Evolutionary conservation across 2,329 filamentous ascomycete species (phyloP).

Genomic region (Juglanconis oblonga): DNA sequence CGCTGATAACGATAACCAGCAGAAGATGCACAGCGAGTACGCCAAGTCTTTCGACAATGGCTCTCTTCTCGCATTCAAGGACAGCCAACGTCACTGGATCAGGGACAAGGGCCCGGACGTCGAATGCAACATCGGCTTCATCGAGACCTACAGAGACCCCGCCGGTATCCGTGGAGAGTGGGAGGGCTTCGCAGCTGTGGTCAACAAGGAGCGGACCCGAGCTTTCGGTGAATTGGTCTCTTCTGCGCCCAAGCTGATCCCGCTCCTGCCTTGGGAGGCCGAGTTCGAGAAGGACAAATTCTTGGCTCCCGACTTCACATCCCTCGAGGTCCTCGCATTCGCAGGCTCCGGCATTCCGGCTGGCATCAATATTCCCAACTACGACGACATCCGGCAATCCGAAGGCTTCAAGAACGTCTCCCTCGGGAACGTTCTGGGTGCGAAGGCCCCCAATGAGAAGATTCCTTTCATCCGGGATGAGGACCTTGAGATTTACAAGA

Average conservation of each 20-base stretch:
- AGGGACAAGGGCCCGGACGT: constrained; percentile 77
- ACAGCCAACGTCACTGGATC: constrained; percentile 79
- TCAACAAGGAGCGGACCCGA: constrained; percentile 86
- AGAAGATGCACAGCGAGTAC: constrained; percentile 71
- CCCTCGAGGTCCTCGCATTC: constrained; percentile 86
- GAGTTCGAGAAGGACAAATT: constrained; percentile 98
- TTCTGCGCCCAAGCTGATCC: constrained; percentile 78
- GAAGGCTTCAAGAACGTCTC: constrained; percentile 93
- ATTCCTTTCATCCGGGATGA: constrained; percentile 82
- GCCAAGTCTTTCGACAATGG: constrained; percentile 71
- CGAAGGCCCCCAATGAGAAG: constrained; percentile 87
- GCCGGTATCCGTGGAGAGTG: constrained; percentile 79
- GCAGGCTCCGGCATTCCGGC: constrained; percentile 65
- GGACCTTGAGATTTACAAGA: constrained; percentile 75
- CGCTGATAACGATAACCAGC: constrained; percentile 71
- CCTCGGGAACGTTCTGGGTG: constrained; percentile 86
- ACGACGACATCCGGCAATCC: constrained; percentile 75
- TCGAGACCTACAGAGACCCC: constrained; percentile 83
- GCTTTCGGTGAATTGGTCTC: constrained; percentile 85
- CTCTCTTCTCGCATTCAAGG: constrained; percentile 74
- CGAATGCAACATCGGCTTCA: constrained; percentile 79
- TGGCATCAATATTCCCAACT: constrained; percentile 68
- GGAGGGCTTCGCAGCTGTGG: constrained; percentile 79
- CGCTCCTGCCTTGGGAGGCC: constrained; percentile 80
- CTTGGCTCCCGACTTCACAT: constrained; percentile 92